Conservation (phyloP, 2,329 filamentous ascomycete species). For the Exophiala lecanii-corni region DNA sequence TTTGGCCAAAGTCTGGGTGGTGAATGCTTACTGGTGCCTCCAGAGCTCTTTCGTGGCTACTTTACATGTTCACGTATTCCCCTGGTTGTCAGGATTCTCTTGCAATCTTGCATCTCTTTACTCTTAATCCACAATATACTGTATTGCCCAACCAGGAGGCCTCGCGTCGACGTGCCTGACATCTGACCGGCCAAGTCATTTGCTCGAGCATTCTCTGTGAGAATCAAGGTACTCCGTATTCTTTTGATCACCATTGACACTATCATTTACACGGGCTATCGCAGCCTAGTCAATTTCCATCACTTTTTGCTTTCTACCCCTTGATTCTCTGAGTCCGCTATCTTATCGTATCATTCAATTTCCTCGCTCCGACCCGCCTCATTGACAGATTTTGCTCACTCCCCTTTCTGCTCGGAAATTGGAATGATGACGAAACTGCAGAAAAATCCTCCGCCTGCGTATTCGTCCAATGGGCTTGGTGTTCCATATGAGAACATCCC, state of each 20-base stretch:
- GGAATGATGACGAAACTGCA: constrained; percentile 21
- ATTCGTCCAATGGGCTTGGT: constrained; percentile 10
- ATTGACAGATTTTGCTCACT: background rate
- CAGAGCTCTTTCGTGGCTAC: too few species aligned
- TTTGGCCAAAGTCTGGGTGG: too few species aligned
- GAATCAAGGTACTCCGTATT: too few species aligned
- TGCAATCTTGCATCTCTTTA: background rate
- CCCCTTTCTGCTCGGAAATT: background rate
- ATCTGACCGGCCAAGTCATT: background rate
- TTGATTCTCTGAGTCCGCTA: background rate
- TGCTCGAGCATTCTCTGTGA: too few species aligned
- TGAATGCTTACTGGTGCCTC: too few species aligned
- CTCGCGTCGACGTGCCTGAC: background rate
- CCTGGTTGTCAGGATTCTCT: background rate
- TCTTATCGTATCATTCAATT: background rate
- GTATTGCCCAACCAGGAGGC: background rate
- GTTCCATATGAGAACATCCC: constrained; percentile 22
- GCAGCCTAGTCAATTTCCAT: too few species aligned
- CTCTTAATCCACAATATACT: background rate
- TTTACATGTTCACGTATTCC: too few species aligned
- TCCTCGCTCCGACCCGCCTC: background rate
- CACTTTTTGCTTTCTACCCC: background rate
- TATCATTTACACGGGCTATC: too few species aligned
- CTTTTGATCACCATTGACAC: too few species aligned
- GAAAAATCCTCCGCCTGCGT: constrained; percentile 17